These are phyloP conservation scores for Blastocrithidia nonstop DNA, from an alignment of 208 protist genomes.

Conservation along the genomic window DNA sequence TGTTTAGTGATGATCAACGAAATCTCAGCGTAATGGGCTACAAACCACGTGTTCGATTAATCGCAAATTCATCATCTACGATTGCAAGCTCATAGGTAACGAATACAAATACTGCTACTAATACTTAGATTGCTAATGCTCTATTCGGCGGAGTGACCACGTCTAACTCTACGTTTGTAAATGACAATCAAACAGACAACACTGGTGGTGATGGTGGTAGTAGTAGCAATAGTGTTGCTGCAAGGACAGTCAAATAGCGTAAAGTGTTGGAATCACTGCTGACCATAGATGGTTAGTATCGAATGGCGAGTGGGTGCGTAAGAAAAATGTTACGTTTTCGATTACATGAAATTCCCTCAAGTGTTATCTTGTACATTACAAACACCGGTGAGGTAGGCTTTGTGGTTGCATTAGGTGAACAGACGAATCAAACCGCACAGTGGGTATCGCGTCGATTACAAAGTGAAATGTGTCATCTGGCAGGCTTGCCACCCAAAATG, in stretches of 20 bases:
- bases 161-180: no score
- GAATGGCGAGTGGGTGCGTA: constrained; percentile 42
- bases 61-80: no score
- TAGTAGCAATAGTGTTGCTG: not conserved
- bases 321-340: constrained; percentile 43
- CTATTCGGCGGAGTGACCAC: no score
- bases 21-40: constrained; percentile 66
- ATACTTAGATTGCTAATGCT: no score
- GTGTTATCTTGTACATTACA: constrained; percentile 43
- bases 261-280: constrained; percentile 49
- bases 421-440: constrained; percentile 49
- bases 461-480: constrained; percentile 35
- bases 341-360: constrained; percentile 12
- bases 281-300: constrained; percentile 64
- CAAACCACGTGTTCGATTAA: constrained; percentile 38
- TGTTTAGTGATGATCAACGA: constrained; percentile 52
- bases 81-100: no score
- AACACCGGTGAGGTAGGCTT: constrained; percentile 76
- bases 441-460: constrained; percentile 47
- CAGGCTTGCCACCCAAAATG: constrained; percentile 54
- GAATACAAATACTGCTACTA: no score
- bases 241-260: no score
- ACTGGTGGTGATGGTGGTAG: not conserved
- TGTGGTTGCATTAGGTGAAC: constrained; percentile 51
- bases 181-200: no score